Conservation (phyloP, 305 asterid species). For the Nicotiana rustica region DNA sequence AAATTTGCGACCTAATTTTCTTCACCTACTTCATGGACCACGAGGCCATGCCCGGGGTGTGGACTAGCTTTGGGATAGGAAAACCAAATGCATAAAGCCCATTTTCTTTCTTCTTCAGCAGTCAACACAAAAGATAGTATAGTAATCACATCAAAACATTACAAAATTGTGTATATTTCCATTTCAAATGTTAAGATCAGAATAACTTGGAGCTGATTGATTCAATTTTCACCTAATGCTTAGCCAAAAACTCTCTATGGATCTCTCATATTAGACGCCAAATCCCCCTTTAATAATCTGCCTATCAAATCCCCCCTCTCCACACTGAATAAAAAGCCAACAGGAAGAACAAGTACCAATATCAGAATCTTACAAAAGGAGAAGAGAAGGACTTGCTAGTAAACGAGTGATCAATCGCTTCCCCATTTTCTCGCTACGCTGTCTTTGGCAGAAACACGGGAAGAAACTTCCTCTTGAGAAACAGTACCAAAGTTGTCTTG, state of each 20-base stretch:
- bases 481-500: slow-evolving; percentile 34
- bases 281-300: too few species aligned
- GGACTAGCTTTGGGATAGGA: too few species aligned
- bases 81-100: too few species aligned
- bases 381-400: neutral
- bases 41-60: too few species aligned
- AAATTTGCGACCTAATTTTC: too few species aligned
- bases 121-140: neutral
- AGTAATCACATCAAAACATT: neutral
- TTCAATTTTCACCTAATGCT: neutral
- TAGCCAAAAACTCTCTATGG: neutral
- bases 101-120: neutral
- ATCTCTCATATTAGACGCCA: neutral
- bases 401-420: slow-evolving; percentile 52
- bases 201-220: neutral
- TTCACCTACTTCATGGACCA: too few species aligned
- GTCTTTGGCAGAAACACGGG: slow-evolving; percentile 71
- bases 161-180: neutral
- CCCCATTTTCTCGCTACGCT: slow-evolving; percentile 88
- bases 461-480: slow-evolving; percentile 56
- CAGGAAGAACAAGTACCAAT: neutral
- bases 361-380: neutral
- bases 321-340: slow-evolving; percentile 21
- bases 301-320: neutral
- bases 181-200: neutral